Conservation (phyloP, 768 basidiomycete species). For the Panaeolus cyanescens region DNA sequence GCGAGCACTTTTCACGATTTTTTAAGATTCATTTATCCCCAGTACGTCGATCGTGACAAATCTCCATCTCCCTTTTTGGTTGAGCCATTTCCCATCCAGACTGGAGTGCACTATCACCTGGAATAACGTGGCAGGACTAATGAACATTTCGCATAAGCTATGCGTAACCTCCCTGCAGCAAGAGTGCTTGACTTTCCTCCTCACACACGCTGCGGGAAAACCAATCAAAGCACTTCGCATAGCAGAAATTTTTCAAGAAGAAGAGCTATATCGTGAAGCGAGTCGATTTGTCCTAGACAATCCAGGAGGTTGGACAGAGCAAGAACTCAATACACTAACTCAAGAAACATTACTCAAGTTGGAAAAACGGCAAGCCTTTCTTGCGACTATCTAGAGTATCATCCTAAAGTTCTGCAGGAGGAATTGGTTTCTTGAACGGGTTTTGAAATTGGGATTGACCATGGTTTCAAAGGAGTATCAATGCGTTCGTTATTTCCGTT, state of each 20-base stretch:
- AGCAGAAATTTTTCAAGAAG: constrained; percentile 88
- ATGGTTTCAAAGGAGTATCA: constrained; percentile 92
- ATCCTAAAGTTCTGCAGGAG: constrained; percentile 47
- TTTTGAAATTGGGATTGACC: constrained; percentile 87
- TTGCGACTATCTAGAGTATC: neutral
- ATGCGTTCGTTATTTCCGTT: constrained; percentile 60
- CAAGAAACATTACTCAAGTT: constrained; percentile 85
- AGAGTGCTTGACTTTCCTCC: constrained; percentile 83
- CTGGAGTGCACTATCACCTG: constrained; percentile 92
- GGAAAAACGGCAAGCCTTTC: constrained; percentile 69
- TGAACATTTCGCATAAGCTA: constrained; percentile 90
- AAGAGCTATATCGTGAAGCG: constrained; percentile 87
- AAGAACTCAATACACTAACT: constrained; percentile 80
- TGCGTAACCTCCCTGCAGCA: constrained; percentile 80
- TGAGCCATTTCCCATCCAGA: constrained; percentile 37
- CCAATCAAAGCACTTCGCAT: constrained; percentile 94
- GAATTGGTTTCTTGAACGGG: constrained; percentile 94
- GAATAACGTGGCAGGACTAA: constrained; percentile 91
- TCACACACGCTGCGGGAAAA: constrained; percentile 89
- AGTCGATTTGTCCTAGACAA: constrained; percentile 93
- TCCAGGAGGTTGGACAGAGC: constrained; percentile 81
- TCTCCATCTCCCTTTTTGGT: constrained; percentile 1
- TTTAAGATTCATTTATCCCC: constrained; percentile 90
- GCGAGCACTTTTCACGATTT: constrained; percentile 92
- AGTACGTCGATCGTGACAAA: constrained; percentile 63